These are phyloP conservation scores for Flueggea neowawraea DNA, from an alignment of 441 rosid species.

Conservation along the genomic window DNA sequence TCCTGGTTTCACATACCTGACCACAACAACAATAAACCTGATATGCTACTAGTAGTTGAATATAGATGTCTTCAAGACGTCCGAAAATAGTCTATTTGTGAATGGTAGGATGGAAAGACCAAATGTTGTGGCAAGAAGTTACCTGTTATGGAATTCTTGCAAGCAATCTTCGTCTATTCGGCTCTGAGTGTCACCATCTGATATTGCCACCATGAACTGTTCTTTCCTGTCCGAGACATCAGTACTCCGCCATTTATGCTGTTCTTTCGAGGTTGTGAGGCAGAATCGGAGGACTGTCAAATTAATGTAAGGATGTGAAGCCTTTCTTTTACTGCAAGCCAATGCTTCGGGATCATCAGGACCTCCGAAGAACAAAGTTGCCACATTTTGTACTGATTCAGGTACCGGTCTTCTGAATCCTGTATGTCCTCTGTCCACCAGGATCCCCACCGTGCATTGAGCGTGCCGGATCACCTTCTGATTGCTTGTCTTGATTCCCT, in stretches of 20 bases:
- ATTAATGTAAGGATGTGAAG: conserved; percentile 37
- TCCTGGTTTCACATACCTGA: conserved; percentile 57
- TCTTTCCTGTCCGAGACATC: conserved; percentile 17
- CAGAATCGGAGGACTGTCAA: conserved; percentile 62
- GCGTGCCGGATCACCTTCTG: conserved; percentile 75
- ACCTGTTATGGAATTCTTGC: conserved; percentile 56
- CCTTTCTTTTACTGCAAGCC: conserved; percentile 58
- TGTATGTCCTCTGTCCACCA: conserved; percentile 60
- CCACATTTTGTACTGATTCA: conserved; percentile 50
- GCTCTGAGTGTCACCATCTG: conserved; percentile 32
- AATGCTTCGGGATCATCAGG: conserved; percentile 92
- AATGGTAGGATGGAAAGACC: too few species aligned
- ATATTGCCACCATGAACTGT: conserved; percentile 43
- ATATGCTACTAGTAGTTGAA: not conserved
- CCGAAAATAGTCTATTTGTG: too few species aligned
- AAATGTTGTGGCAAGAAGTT: not conserved
- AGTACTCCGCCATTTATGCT: conserved; percentile 14
- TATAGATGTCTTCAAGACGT: too few species aligned
- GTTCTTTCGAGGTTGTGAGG: conserved; percentile 21
- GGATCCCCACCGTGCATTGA: conserved; percentile 75
- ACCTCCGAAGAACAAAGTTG: conserved; percentile 81
- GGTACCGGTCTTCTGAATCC: conserved; percentile 61
- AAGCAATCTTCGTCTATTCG: conserved; percentile 45
- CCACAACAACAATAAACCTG: not conserved
- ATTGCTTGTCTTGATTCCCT: conserved; percentile 57